Base-by-base conservation (phyloP, 2,329 filamentous ascomycete species). In the Aspergillus sp. region DNA sequence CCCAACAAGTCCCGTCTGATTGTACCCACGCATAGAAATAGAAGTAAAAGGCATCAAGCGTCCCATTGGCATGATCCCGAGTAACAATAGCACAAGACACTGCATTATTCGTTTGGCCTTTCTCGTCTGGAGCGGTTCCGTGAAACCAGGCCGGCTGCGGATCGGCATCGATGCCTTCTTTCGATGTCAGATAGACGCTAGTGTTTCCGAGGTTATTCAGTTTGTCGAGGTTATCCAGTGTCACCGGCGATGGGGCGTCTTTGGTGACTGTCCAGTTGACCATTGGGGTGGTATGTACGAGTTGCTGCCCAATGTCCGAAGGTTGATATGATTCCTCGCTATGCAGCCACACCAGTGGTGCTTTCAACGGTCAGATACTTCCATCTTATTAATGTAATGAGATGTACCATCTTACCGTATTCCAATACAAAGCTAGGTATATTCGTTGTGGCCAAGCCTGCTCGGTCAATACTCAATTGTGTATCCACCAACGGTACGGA, bases 21-120 rank as follows among this genome's bases (percentile, higher is more conserved):
- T n/a, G 37, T 27, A 57, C 63, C 55, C 34, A 75, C 62, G 77
- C 72, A 54, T 79, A 80, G 52, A 82, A 83, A 54, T 81, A 82
- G 58, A 82, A 78, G 61, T 82, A 83, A 54, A 82, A 84, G 0
- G 73, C 79, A 64, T 83, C 78, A 2, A 82, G 62, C 4, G 66
- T 68, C 26, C 69, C 62, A 40, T 72, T 64, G 0, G 73, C 76
- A 46, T 81, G 79, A 50, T 82, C 72, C 43, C 74, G 76, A 5
- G 82, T 71, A 13, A 86, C 75, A 29, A 85, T 72, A 0, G 71
- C 70, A 32, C 71, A 71, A 5, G 73, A 73, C 4, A 71, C 69
- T 3, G 75, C 76, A 32, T 70, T 66, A 1, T 70, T 59, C 0
- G 76, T 82, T 44, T 73, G 70, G 6, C 79, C 78, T 5, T 64